These are phyloP conservation scores for Lupinus albus DNA, from an alignment of 306 rosid genomes.

Conservation along the genomic window DNA sequence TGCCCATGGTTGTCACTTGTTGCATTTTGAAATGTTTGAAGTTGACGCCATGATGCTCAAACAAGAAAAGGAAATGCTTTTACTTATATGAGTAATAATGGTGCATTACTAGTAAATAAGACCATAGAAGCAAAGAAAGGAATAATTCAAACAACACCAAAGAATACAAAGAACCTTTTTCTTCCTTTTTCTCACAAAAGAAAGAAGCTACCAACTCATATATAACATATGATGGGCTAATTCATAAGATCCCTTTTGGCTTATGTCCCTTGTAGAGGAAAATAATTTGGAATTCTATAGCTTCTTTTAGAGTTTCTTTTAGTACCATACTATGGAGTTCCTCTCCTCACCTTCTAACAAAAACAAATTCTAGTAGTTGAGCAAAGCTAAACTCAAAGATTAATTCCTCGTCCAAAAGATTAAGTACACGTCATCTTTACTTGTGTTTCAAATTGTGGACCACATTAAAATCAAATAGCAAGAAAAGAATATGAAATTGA, in stretches of 20 bases:
- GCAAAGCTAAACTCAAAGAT: too few species aligned
- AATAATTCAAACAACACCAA: constrained; percentile 6
- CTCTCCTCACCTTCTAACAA: too few species aligned
- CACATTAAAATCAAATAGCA: too few species aligned
- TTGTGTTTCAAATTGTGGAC: too few species aligned
- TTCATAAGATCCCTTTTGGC: background rate
- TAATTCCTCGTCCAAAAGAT: too few species aligned
- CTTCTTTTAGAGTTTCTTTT: too few species aligned
- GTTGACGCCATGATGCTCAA: constrained; percentile 43
- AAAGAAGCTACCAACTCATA: background rate
- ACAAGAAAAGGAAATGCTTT: constrained; percentile 37
- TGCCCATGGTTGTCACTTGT: constrained; percentile 41
- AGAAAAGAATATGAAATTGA: too few species aligned
- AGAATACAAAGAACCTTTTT: constrained; percentile 30
- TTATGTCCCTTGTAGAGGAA: too few species aligned
- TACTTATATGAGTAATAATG: constrained; percentile 48
- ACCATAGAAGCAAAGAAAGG: constrained; percentile 32
- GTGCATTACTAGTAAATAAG: constrained; percentile 38
- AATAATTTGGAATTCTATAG: too few species aligned
- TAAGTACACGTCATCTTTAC: too few species aligned
- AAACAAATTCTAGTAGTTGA: too few species aligned
- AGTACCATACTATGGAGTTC: too few species aligned
- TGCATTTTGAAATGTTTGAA: constrained; percentile 36
- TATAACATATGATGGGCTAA: constrained; percentile 6
- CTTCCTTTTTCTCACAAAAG: background rate